Evolutionary conservation across 139 green algal genomes (phyloP), one percentile per base, ranked within the genome.

Genomic region (Chlamydomonas sphaeroides): DNA sequence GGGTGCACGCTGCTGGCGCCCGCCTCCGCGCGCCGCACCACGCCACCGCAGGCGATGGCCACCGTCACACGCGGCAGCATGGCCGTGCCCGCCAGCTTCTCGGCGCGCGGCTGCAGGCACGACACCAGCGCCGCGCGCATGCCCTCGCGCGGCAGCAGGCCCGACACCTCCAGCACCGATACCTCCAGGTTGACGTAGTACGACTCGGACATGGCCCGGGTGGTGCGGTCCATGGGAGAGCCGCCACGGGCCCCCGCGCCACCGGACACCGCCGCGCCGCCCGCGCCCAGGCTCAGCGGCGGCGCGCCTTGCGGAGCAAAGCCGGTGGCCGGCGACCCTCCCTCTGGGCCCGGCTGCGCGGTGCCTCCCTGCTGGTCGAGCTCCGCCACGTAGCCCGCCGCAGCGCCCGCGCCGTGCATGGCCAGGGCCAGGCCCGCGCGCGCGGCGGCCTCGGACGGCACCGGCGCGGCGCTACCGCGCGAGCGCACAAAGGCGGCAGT

Each of bases 111-210:
- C 7, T 78, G 66, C 65, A 90, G 32, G 0, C 48, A 25, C 32
- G 68, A 39, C 6, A 75, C 42, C 21, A 91, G 56, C 32, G 63
- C 67, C 5, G 86, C 80, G 15, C 67, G 68, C 15, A 87, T 30
- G 39, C 88, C 85, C 32, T 80, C 65, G 3, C 84, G 67, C 5
- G 84, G 65, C 18, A 81, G 39, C 61, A 92, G 66, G 63, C 85
- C 85, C 3, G 68, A 51, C 35, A 91, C 84, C 87, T 93, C 87
- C 62, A 93, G 57, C 45, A 93, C 84, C 4, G 62, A 73, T 38
- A 93, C 48, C 26, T 93, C 88, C 75, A 93, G 77, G 32, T 88
- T 87, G 23, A 92, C 63, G 23, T 80, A 82, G 66, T 87, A 86
- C 66, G 85, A 90, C 61, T 92, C 86, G 25, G 66, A 68, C 59